These are phyloP conservation scores for Coleophoma crateriformis DNA, from an alignment of 2,329 filamentous ascomycete genomes.

Conservation along the genomic window DNA sequence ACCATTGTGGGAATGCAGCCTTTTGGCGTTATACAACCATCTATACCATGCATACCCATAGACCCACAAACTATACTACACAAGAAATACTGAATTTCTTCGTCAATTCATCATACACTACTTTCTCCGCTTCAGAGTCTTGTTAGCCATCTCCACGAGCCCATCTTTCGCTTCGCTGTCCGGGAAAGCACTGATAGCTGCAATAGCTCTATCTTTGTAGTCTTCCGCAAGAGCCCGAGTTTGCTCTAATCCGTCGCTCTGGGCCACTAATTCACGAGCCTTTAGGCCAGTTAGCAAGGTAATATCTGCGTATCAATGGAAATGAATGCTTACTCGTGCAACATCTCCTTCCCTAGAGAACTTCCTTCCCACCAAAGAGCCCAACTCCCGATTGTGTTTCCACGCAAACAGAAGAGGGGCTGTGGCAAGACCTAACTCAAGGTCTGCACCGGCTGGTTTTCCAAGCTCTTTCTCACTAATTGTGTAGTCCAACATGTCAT, in stretches of 20 bases:
- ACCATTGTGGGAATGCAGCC: neutral
- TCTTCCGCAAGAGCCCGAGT: slow-evolving; percentile 86
- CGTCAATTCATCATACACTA: slow-evolving; percentile 32
- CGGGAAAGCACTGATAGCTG: slow-evolving; percentile 78
- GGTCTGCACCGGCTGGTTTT: slow-evolving; percentile 89
- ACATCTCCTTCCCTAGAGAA: slow-evolving; percentile 83
- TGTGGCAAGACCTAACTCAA: slow-evolving; percentile 89
- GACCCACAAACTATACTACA: neutral
- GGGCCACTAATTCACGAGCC: slow-evolving; percentile 80
- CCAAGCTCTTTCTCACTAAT: slow-evolving; percentile 78
- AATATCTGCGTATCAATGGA: too few species aligned
- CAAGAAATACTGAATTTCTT: neutral
- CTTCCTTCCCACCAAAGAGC: slow-evolving; percentile 84
- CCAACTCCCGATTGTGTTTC: slow-evolving; percentile 81
- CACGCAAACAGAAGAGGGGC: slow-evolving; percentile 93
- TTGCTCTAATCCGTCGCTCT: slow-evolving; percentile 85
- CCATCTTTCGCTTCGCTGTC: slow-evolving; percentile 93
- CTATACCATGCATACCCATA: neutral
- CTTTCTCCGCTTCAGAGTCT: slow-evolving; percentile 84
- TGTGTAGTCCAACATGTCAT: slow-evolving; percentile 97
- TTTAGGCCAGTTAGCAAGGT: slow-evolving; percentile 29
- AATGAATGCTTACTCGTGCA: slow-evolving; percentile 55
- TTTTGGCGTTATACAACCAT: neutral
- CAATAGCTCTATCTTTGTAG: slow-evolving; percentile 82
- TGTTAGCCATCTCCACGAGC: slow-evolving; percentile 87